Conservation (phyloP, 129 eudicot species). For the Logfia minima region DNA sequence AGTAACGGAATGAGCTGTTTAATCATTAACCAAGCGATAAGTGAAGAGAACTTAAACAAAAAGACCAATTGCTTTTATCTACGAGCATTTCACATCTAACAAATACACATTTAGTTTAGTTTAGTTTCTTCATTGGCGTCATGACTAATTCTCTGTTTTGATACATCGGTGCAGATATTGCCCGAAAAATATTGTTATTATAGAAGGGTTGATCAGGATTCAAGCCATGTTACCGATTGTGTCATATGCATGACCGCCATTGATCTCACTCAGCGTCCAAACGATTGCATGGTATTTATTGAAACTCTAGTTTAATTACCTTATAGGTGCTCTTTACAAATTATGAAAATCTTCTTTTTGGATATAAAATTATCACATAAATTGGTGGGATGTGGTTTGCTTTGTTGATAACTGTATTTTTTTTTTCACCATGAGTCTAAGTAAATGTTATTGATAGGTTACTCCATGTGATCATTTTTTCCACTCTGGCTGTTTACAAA, state of each 20-base stretch:
- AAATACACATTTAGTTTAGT: neutral
- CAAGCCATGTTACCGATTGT: constrained; percentile 66
- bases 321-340: neutral
- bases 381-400: neutral
- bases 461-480: constrained; percentile 98
- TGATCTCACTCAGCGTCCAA: constrained; percentile 65
- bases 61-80: neutral
- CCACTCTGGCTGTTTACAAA: constrained; percentile 93
- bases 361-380: neutral
- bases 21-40: neutral
- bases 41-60: neutral
- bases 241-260: constrained; percentile 97
- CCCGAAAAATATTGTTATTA: constrained; percentile 95
- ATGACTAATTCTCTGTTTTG: neutral
- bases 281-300: constrained; percentile 80
- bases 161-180: constrained; percentile 65
- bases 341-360: neutral
- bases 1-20: neutral
- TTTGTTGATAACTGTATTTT: neutral
- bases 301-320: neutral
- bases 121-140: neutral
- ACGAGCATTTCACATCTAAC: neutral
- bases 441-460: constrained; percentile 43
- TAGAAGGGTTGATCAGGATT: constrained; percentile 66
- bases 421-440: constrained; percentile 1